Evolutionary conservation across 768 basidiomycete genomes (phyloP), one percentile per base, ranked within the genome.

Genomic region (Termitomyces heimii): DNA sequence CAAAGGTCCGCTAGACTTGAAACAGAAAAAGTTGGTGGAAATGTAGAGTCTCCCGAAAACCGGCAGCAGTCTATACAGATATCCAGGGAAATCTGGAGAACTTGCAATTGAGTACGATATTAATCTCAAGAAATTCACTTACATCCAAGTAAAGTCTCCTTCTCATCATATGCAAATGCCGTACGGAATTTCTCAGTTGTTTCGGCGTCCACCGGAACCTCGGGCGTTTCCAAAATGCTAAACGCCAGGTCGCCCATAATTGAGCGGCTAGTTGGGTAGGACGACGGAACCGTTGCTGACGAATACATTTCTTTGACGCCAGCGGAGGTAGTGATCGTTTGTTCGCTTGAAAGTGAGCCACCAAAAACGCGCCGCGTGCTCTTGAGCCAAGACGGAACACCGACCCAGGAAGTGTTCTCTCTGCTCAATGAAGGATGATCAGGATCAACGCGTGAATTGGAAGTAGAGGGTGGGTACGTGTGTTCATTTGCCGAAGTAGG

Each of bases 1-100:
- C 49, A 96, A 68, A 31, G 89, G 82, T 5, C 92, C 85, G 43
- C 83, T 89, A 5, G 95, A 94, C 67, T 92, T 91, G 82, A 98
- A 99, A 73, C 94, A 97, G 70, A 98, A 89, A 69, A 84, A 88
- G 70, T 91, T 93, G 12, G 83, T 85, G n/a, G 96, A 96, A 59
- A 98, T 82, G 67, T 89, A 98, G 29, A 98, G 80, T 52, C 88
- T 82, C 7, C 96, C 96, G 58, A 80, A 89, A 13, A 96, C 81
- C 0, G 97, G 96, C n/a, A 99, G 70, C 26, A 96, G 78, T 55
- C 96, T 81, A 71, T 86, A 93, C 43, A 98, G 77, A 69, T 92
- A 97, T 10, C 94, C 94, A 42, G 92, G 84, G 68, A 96, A 93
- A 65, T 92, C 96, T 98, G 62, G 43, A 44, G 24, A 59, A 35